Base-by-base conservation (phyloP, 352 stramenopile species). In the Phytophthora palmivora region DNA sequence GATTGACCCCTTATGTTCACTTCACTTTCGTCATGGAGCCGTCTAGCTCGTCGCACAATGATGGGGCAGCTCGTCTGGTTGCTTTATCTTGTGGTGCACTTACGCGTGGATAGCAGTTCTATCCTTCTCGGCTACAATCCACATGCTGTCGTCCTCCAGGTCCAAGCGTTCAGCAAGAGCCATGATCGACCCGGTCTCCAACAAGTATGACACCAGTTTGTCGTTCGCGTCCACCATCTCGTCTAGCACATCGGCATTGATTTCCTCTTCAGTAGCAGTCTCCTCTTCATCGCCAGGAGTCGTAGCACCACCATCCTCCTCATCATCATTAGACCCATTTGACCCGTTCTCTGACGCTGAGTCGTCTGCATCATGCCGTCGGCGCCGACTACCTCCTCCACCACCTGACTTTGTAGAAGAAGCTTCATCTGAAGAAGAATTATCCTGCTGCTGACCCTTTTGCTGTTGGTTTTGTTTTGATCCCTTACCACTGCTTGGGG, bases 171-270 rank as follows among this genome's bases (percentile, higher is more conserved):
- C 82, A 1, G 86, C 86, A 14, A 95, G 74, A 45, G 86, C 86
- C 79, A 95, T 89, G 74, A 95, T 95, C 10, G 84, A 93, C 8
- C 86, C 86, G 8, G 86, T 95, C 70, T 95, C 83, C 19, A 92
- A 66, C 64, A 95, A 72, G 46, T 93, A 95, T 66, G 84, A 93
- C 64, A 95, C 86, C 24, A 92, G 69, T 53, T 88, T 86, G 64
- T 95, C 86, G 63, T 95, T 95, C 15, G 84, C 85, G 58, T 76
- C 69, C 53, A 95, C 79, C 86, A 95, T 95, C 53, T 90, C 83
- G 51, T 95, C 86, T 44, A 95, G 74, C 41, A 82, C 76, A 58
- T 89, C 63, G 6, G 70, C 45, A 15, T 90, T 85, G 18, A 84
- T 80, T 36, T 84, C 70, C 46, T 87, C 72, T 19, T 66, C 70